These are phyloP conservation scores for Gossypium bickii DNA, from an alignment of 345 rosid genomes.

Conservation along the genomic window DNA sequence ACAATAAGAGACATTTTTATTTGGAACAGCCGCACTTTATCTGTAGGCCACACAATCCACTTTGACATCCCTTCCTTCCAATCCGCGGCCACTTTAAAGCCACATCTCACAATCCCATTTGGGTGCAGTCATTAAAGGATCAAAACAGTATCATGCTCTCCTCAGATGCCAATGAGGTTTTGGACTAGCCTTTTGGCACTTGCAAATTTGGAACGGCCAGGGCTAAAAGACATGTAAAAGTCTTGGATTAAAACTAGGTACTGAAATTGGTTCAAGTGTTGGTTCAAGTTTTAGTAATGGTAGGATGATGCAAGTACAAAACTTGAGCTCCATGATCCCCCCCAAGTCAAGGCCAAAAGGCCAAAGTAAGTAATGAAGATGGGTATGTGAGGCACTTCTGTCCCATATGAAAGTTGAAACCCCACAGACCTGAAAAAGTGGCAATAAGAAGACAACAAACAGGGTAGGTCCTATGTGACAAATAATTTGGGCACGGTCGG, in stretches of 20 bases:
- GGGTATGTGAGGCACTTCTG: not conserved
- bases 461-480: slow-evolving; percentile 12
- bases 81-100: not conserved
- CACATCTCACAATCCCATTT: not conserved
- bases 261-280: too few relatives aligned
- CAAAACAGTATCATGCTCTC: not conserved
- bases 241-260: too few relatives aligned
- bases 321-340: not conserved
- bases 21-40: slow-evolving; percentile 12
- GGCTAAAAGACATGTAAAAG: too few relatives aligned
- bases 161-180: too few relatives aligned
- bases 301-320: not conserved
- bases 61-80: not conserved
- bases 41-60: slow-evolving; percentile 20
- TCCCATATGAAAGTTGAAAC: not conserved
- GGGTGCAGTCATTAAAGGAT: too few relatives aligned
- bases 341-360: not conserved
- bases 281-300: too few relatives aligned
- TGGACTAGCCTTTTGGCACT: too few relatives aligned
- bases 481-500: not conserved
- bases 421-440: not conserved
- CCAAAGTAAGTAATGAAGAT: not conserved
- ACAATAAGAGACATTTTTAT: not conserved
- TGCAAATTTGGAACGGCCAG: too few relatives aligned
- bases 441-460: not conserved